Evolutionary conservation across 192 early-diverging fungal species (phyloP).

Genomic region (Phlyctochytrium planicorne): DNA sequence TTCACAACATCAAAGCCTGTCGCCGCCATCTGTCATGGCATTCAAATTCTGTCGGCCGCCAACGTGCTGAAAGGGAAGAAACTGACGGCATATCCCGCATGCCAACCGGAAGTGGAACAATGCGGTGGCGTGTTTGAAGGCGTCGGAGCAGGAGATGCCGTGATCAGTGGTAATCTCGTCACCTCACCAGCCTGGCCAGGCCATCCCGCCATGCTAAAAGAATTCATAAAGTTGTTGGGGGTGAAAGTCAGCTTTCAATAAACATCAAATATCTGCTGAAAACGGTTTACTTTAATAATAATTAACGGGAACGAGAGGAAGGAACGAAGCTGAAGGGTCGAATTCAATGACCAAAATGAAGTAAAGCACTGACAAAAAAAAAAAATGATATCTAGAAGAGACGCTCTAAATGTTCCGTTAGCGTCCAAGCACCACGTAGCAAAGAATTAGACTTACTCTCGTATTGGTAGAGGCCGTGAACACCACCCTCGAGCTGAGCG

Average conservation of each 20-base stretch:
- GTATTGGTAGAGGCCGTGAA: conserved; percentile 84
- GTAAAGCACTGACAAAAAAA: too few species aligned
- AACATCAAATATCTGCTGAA: too few species aligned
- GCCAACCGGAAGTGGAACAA: conserved; percentile 12
- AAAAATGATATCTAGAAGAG: not conserved
- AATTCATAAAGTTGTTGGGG: conserved; percentile 24
- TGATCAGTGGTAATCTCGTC: conserved; percentile 15
- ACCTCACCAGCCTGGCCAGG: conserved; percentile 27
- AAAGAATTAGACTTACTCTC: conserved; percentile 47
- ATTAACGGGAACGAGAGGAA: too few species aligned
- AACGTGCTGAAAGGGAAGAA: not conserved
- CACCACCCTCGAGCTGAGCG: conserved; percentile 96
- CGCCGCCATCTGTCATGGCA: conserved; percentile 55
- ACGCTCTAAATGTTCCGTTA: not conserved
- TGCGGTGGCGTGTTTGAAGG: conserved; percentile 1
- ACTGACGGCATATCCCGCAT: conserved; percentile 22
- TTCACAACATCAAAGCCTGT: conserved; percentile 50
- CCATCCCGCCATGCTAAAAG: conserved; percentile 17
- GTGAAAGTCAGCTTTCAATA: too few species aligned
- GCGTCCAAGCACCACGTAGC: too few species aligned
- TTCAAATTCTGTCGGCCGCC: conserved; percentile 21
- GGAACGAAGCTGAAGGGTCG: too few species aligned
- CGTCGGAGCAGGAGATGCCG: conserved; percentile 14
- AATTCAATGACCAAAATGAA: too few species aligned
- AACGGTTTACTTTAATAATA: too few species aligned